These are phyloP conservation scores for Thalassiosira profunda DNA, from an alignment of 108 stramenopile species.

Conservation along the genomic window DNA sequence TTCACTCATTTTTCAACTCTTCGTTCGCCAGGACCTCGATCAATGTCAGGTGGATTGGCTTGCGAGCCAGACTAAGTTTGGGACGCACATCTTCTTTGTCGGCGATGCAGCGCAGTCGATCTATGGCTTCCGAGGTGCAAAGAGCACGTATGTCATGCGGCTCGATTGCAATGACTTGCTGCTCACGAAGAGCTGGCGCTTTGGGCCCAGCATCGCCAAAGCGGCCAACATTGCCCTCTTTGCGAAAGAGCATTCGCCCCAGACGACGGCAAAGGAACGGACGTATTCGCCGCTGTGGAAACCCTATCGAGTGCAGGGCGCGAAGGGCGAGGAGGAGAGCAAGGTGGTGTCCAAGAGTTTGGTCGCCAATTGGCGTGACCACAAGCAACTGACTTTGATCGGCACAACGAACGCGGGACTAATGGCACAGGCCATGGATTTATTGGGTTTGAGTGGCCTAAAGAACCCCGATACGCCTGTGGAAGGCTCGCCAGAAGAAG, in stretches of 20 bases:
- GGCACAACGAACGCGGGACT: slow-evolving; percentile 20
- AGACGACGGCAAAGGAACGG: slow-evolving; percentile 19
- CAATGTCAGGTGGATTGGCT: slow-evolving; percentile 39
- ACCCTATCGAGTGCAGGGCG: slow-evolving; percentile 35
- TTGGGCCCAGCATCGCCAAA: slow-evolving; percentile 50
- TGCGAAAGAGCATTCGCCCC: slow-evolving; percentile 34
- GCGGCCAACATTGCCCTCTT: slow-evolving; percentile 41
- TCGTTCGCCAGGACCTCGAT: slow-evolving; percentile 58
- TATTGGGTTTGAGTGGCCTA: slow-evolving; percentile 16
- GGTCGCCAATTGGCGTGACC: slow-evolving; percentile 3
- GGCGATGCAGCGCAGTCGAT: slow-evolving; percentile 58
- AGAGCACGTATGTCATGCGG: slow-evolving; percentile 25
- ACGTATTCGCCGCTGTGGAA: slow-evolving; percentile 14
- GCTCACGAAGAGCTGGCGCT: slow-evolving; percentile 43
- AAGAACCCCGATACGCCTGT: not conserved
- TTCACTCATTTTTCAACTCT: too few species aligned
- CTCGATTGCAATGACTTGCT: slow-evolving; percentile 13
- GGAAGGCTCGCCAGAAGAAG: not conserved
- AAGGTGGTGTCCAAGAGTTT: slow-evolving; percentile 3
- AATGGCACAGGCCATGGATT: slow-evolving; percentile 25
- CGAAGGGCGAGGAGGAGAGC: slow-evolving; percentile 24
- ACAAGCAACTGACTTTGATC: slow-evolving; percentile 22
- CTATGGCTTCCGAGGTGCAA: slow-evolving; percentile 58
- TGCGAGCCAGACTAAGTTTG: slow-evolving; percentile 22
- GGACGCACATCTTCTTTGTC: slow-evolving; percentile 44